Evolutionary conservation across 768 basidiomycete species (phyloP).

Genomic region (Russula sp.): DNA sequence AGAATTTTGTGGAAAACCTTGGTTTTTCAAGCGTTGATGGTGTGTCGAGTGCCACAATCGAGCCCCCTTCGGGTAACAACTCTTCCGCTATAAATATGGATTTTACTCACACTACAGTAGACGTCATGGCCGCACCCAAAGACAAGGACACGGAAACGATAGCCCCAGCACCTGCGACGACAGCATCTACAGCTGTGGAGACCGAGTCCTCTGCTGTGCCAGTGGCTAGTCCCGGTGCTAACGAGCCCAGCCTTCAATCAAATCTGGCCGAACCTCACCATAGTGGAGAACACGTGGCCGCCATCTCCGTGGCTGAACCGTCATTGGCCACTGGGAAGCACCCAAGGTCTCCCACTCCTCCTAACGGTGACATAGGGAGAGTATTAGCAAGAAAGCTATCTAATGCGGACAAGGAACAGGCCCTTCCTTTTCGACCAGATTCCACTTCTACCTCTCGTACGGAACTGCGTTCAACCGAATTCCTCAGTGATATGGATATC

Average conservation of each 20-base stretch:
- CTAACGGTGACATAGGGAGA: background rate
- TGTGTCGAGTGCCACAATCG: background rate
- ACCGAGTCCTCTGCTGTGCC: background rate
- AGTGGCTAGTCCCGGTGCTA: background rate
- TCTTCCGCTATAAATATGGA: background rate
- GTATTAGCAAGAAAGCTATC: background rate
- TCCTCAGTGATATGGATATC: slow-evolving; percentile 1
- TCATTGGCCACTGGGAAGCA: background rate
- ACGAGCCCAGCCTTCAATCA: background rate
- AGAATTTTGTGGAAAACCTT: background rate
- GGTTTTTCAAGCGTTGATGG: background rate
- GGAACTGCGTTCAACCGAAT: background rate
- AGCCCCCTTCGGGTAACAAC: background rate
- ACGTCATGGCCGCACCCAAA: background rate
- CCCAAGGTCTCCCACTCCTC: background rate
- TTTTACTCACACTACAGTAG: background rate
- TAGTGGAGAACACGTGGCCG: background rate
- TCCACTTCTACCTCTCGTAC: background rate
- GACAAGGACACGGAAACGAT: background rate
- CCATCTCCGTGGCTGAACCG: background rate
- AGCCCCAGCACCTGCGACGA: background rate
- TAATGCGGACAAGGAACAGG: background rate
- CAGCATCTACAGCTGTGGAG: background rate
- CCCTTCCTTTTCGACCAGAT: background rate
- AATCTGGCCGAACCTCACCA: background rate